phyloP scores from a whole-genome alignment of 2,329 filamentous ascomycete species.

The Tolypocladium album region DNA sequence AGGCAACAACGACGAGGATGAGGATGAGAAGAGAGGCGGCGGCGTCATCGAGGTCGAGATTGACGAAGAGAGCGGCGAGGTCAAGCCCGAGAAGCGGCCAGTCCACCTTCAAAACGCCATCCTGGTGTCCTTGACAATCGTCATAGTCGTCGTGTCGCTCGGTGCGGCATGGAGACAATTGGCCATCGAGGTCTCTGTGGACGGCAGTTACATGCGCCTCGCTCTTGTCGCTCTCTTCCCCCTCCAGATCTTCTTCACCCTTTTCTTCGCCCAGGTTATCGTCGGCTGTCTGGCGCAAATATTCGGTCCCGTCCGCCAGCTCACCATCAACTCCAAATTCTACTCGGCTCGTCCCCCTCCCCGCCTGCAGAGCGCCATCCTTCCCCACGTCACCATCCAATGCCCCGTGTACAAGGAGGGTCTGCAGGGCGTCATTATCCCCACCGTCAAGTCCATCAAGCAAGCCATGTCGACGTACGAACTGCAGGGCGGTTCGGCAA shows the following conservation, averaged over 20 bases:
- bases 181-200: constrained; percentile 56
- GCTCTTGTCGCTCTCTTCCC: constrained; percentile 56
- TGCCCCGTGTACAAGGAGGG: constrained; percentile 86
- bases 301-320: constrained; percentile 63
- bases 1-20: constrained; percentile 42
- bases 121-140: constrained; percentile 55
- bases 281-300: constrained; percentile 66
- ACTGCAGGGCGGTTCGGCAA: constrained; percentile 65
- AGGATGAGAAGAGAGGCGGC: constrained; percentile 37
- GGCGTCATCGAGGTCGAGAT: constrained; percentile 42
- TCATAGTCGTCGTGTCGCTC: constrained; percentile 53
- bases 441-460: constrained; percentile 69
- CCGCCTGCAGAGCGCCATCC: constrained; percentile 41
- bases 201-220: constrained; percentile 50
- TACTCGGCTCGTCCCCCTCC: constrained; percentile 64
- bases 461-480: constrained; percentile 69
- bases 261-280: constrained; percentile 74
- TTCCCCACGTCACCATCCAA: constrained; percentile 73
- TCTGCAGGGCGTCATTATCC: constrained; percentile 60
- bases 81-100: constrained; percentile 52
- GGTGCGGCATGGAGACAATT: constrained; percentile 62
- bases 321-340: constrained; percentile 68
- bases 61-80: constrained; percentile 61
- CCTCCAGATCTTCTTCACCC: constrained; percentile 68
- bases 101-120: constrained; percentile 61